A percentile compares a stretch with the other conserved stretches of the same genome.
These are phyloP conservation scores for Cyclotella choctawhatcheeana DNA, from an alignment of 108 stramenopile genomes.

Conservation along the genomic window DNA sequence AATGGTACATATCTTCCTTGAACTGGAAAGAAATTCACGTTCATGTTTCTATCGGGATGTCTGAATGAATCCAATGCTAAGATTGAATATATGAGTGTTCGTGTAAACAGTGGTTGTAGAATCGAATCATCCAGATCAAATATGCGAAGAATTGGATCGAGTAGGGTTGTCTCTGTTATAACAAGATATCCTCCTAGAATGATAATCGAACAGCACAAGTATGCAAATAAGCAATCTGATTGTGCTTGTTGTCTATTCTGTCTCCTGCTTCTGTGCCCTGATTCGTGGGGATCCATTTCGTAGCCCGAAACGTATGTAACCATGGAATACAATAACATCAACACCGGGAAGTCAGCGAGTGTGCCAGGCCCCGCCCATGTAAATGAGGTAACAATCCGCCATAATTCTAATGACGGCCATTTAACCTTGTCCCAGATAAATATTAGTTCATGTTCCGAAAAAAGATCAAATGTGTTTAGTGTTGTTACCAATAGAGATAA, in stretches of 20 bases:
- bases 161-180: conserved; percentile 27
- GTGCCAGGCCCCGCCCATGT: conserved; percentile 42
- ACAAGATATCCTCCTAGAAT: conserved; percentile 36
- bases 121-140: conserved; percentile 7
- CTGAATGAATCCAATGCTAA: conserved; percentile 27
- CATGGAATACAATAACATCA: conserved; percentile 44
- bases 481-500: conserved; percentile 25
- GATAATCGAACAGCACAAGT: conserved; percentile 24
- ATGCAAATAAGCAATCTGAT: conserved; percentile 39
- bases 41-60: conserved; percentile 27
- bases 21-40: conserved; percentile 49
- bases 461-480: conserved; percentile 31
- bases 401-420: conserved; percentile 42
- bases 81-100: conserved; percentile 42
- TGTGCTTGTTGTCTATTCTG: conserved; percentile 7
- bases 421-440: conserved; percentile 27
- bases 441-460: conserved; percentile 32
- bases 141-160: not conserved
- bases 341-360: conserved; percentile 26
- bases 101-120: conserved; percentile 37
- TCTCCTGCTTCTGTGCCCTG: conserved; percentile 7
- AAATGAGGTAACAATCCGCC: conserved; percentile 43
- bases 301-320: conserved; percentile 18
- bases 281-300: conserved; percentile 38
- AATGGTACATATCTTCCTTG: conserved; percentile 42